These are phyloP conservation scores for Neoscytalidium dimidiatum DNA, from an alignment of 2,329 filamentous ascomycete genomes.

Conservation along the genomic window DNA sequence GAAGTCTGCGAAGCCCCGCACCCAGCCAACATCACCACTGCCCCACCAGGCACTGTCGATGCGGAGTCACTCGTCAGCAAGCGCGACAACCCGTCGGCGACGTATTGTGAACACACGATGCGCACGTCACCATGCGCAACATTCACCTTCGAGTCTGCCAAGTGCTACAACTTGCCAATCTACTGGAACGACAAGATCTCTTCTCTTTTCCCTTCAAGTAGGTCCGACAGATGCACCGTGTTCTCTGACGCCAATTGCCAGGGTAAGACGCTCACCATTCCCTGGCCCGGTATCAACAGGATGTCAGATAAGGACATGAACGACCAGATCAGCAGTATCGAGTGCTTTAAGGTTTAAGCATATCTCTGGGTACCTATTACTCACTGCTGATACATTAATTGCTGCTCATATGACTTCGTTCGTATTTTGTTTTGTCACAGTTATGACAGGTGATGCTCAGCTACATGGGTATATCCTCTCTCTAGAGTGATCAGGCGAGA, in stretches of 20 bases:
- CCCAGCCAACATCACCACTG: neutral
- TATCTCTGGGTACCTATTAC: no score
- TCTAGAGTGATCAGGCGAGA: neutral
- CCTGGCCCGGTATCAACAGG: neutral
- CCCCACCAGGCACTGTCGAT: neutral
- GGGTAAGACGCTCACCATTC: neutral
- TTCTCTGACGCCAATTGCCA: neutral
- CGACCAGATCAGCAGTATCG: neutral
- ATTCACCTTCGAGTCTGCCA: neutral
- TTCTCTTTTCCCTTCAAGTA: neutral
- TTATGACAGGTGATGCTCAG: neutral
- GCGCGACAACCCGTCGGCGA: neutral
- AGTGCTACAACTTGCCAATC: neutral
- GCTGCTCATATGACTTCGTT: no score
- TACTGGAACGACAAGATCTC: conserved; percentile 8
- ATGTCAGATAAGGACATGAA: neutral
- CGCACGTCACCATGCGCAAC: neutral
- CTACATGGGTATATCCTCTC: neutral
- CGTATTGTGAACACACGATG: neutral
- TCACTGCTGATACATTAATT: no score
- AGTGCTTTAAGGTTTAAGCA: neutral
- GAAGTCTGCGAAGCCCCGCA: neutral
- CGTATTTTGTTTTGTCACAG: neutral
- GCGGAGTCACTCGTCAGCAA: neutral
- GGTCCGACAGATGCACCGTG: neutral